These are phyloP conservation scores for Passiflora organensis DNA, from an alignment of 345 rosid genomes.

Conservation along the genomic window DNA sequence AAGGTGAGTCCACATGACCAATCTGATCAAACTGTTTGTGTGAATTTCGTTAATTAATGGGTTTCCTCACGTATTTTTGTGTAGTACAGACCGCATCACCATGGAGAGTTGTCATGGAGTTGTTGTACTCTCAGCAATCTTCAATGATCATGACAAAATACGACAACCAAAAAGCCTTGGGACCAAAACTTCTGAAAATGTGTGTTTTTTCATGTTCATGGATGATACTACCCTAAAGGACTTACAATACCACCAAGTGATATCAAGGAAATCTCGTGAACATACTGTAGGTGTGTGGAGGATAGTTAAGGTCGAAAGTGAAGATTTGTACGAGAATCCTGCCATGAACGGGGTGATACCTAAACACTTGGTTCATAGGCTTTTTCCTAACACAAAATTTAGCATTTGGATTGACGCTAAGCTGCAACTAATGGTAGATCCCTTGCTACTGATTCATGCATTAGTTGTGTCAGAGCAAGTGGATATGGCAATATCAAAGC, in stretches of 20 bases:
- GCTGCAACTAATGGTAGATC: slow-evolving; percentile 78
- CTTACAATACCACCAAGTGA: slow-evolving; percentile 42
- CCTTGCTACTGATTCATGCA: slow-evolving; percentile 64
- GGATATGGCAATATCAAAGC: slow-evolving; percentile 79
- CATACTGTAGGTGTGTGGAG: slow-evolving; percentile 65
- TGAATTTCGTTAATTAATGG: too few relatives aligned
- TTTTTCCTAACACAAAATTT: slow-evolving; percentile 73
- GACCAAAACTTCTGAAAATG: slow-evolving; percentile 43
- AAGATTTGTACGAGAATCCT: slow-evolving; percentile 50
- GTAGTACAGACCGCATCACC: slow-evolving; percentile 51
- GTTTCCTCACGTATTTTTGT: not conserved
- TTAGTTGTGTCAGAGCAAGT: slow-evolving; percentile 41
- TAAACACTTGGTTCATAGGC: slow-evolving; percentile 68
- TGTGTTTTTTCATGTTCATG: slow-evolving; percentile 87
- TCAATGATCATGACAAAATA: slow-evolving; percentile 86
- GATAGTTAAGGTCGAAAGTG: slow-evolving; percentile 38
- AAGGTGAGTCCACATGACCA: too few relatives aligned
- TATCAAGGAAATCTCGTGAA: slow-evolving; percentile 19
- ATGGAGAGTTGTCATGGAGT: slow-evolving; percentile 73
- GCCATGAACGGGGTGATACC: slow-evolving; percentile 94
- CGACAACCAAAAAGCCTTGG: slow-evolving; percentile 84
- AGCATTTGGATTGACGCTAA: slow-evolving; percentile 93
- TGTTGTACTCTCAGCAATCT: slow-evolving; percentile 79
- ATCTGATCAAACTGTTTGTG: not conserved
- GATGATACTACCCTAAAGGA: slow-evolving; percentile 54